Conservation (phyloP, 768 basidiomycete genomes). For the Rhodotorula toruloides region DNA sequence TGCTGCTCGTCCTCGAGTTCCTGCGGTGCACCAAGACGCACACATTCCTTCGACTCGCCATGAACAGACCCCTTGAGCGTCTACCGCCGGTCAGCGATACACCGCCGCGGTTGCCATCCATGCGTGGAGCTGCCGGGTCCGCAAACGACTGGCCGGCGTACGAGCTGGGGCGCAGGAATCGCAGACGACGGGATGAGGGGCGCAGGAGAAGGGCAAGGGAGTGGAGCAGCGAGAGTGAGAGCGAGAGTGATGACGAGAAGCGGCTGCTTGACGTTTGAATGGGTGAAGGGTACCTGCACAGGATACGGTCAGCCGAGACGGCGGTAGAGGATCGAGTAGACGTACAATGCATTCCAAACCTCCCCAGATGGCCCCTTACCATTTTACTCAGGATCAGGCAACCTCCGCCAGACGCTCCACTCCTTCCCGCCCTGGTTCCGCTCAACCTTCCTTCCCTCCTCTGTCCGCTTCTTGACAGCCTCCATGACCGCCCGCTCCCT, state of each 20-base stretch:
- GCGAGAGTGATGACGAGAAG: background rate
- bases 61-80: too few relatives aligned
- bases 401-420: conserved; percentile 65
- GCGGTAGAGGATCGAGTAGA: too few relatives aligned
- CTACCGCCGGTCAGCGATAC: too few relatives aligned
- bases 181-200: background rate
- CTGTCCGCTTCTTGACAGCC: conserved; percentile 68
- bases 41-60: background rate
- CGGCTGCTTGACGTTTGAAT: conserved; percentile 3
- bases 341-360: too few relatives aligned
- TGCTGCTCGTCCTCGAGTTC: conserved; percentile 18
- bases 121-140: too few relatives aligned
- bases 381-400: conserved; percentile 12
- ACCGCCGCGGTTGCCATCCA: too few relatives aligned
- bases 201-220: background rate
- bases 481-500: conserved; percentile 46
- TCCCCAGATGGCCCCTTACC: too few relatives aligned
- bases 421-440: conserved; percentile 85
- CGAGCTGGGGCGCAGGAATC: conserved; percentile 3
- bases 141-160: background rate
- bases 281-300: background rate
- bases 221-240: background rate
- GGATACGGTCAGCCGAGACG: background rate
- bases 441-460: conserved; percentile 95
- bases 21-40: background rate